Percentiles rank a stretch among this genome's conserved stretches.
phyloP scores from a whole-genome alignment of 805 yeast species.

The Kodamaea sagamina region DNA sequence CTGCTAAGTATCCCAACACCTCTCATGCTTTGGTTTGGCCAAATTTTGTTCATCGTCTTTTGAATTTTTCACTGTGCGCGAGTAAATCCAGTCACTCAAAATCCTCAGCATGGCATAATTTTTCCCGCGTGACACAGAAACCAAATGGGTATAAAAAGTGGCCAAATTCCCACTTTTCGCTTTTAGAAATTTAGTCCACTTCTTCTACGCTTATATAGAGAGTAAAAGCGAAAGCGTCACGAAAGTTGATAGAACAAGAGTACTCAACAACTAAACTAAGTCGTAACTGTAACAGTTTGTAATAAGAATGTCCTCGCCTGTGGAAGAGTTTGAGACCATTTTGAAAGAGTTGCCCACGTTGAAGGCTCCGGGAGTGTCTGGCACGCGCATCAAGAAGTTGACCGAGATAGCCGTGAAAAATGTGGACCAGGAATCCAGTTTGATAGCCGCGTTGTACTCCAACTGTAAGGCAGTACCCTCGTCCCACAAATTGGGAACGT shows the following conservation, averaged over 20 bases:
- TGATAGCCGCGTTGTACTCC: conserved; percentile 59
- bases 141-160: conserved; percentile 6
- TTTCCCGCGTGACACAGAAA: conserved; percentile 4
- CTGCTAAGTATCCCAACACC: conserved; percentile 13
- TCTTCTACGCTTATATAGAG: conserved; percentile 7
- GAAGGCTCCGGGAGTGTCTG: conserved; percentile 92
- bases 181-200: not conserved
- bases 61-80: conserved; percentile 5
- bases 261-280: conserved; percentile 1
- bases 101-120: not conserved
- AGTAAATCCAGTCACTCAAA: not conserved
- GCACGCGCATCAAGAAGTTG: conserved; percentile 86
- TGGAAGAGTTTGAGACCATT: conserved; percentile 49
- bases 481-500: conserved; percentile 84
- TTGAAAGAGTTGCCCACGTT: conserved; percentile 54
- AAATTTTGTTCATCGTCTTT: conserved; percentile 2
- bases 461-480: conserved; percentile 73
- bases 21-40: conserved; percentile 7
- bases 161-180: conserved; percentile 2
- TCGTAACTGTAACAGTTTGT: conserved; percentile 5
- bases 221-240: conserved; percentile 2
- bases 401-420: conserved; percentile 76
- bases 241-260: not conserved
- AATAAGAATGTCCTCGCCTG: conserved; percentile 34
- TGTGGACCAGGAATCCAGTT: conserved; percentile 56